Evolutionary conservation across 306 rosid genomes (phyloP).

Genomic region (Gynostemma pentaphyllum): DNA sequence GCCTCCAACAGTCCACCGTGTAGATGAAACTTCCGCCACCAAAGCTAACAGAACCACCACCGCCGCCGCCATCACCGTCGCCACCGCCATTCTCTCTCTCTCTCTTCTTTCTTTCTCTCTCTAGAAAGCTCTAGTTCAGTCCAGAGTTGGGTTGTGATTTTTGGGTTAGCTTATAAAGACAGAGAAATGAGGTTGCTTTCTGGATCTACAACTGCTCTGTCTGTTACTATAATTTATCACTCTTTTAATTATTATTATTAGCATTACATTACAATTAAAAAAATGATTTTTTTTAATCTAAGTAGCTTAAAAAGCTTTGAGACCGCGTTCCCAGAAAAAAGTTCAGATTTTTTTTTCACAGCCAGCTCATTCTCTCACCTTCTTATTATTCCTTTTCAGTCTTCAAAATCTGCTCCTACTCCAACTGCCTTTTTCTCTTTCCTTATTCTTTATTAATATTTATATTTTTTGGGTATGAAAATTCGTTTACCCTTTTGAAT

Average conservation of each 20-base stretch:
- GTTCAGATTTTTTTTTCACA: conserved; percentile 7
- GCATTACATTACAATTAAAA: too few species aligned
- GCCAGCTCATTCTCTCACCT: neutral
- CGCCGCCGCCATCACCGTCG: conserved; percentile 15
- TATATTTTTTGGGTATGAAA: neutral
- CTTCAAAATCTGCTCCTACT: neutral
- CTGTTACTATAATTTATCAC: too few species aligned
- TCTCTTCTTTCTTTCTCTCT: conserved; percentile 4
- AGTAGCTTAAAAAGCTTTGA: neutral
- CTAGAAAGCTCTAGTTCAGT: conserved; percentile 24
- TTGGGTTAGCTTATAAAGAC: neutral
- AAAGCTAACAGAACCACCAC: conserved; percentile 18
- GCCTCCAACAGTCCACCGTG: conserved; percentile 44
- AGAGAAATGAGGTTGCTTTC: neutral
- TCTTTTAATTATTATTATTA: conserved; percentile 7
- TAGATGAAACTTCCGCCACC: conserved; percentile 52
- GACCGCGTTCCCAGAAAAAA: neutral
- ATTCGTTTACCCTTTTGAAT: neutral
- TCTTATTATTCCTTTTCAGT: neutral
- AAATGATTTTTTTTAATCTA: too few species aligned
- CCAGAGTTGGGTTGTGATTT: neutral
- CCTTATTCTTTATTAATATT: neutral
- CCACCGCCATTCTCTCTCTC: neutral
- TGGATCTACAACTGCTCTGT: conserved; percentile 2
- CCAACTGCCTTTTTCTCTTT: neutral